These are phyloP conservation scores for Alternaria gaisen DNA, from an alignment of 2,329 filamentous ascomycete species.

Conservation along the genomic window DNA sequence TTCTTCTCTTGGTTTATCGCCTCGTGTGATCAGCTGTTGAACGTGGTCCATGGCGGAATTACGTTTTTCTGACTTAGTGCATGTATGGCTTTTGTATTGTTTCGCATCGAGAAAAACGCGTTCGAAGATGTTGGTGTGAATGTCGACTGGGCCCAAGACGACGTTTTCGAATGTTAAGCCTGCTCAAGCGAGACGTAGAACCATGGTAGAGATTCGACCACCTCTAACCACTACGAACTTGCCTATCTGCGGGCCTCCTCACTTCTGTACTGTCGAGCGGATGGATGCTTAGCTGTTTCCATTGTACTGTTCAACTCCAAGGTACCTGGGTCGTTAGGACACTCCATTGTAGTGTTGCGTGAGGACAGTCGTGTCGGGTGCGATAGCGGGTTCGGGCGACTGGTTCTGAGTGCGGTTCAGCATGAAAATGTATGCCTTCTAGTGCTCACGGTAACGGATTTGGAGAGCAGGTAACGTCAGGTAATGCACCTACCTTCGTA, in stretches of 20 bases:
- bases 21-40: not conserved
- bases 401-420: not conserved
- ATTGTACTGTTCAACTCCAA: not conserved
- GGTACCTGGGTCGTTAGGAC: not conserved
- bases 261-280: not conserved
- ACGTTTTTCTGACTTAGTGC: not conserved
- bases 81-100: not conserved
- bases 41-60: not conserved
- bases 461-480: not conserved
- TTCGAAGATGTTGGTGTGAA: not conserved
- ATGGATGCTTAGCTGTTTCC: no score
- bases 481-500: not conserved
- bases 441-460: not conserved
- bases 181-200: not conserved
- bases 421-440: not conserved
- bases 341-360: not conserved
- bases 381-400: no score
- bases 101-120: not conserved
- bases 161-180: not conserved
- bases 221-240: not conserved
- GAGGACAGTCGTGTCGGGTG: not conserved
- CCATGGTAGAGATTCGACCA: slow-evolving; percentile 6
- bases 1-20: not conserved
- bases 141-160: no score
- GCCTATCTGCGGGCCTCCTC: not conserved